These are phyloP conservation scores for Trichosporon sp. DNA, from an alignment of 1,284 basidiomycete genomes.

Conservation along the genomic window DNA sequence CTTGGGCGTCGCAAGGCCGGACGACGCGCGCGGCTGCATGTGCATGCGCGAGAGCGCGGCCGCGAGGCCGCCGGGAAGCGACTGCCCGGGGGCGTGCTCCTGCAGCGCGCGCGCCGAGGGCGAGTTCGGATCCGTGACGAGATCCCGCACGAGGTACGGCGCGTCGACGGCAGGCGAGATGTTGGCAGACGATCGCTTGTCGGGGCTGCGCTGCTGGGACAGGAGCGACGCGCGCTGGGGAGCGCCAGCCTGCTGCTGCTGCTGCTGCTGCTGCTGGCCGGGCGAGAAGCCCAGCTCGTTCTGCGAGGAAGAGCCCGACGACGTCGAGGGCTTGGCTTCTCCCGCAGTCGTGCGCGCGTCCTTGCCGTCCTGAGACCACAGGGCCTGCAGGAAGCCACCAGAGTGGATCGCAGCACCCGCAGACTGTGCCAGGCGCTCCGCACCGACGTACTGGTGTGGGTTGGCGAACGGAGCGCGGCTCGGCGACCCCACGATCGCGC, in stretches of 20 bases:
- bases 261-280: conserved; percentile 19
- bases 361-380: conserved; percentile 45
- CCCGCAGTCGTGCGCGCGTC: conserved; percentile 33
- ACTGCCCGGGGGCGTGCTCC: conserved; percentile 48
- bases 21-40: conserved; percentile 28
- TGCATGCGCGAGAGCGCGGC: conserved; percentile 47
- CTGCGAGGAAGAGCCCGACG: background rate
- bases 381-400: conserved; percentile 39
- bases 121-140: conserved; percentile 30
- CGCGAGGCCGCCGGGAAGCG: conserved; percentile 47
- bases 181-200: conserved; percentile 11
- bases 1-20: conserved; percentile 11
- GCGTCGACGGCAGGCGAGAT: conserved; percentile 23
- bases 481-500: conserved; percentile 29
- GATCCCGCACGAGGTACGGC: conserved; percentile 30
- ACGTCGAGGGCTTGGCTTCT: background rate
- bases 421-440: conserved; percentile 44
- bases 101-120: conserved; percentile 39
- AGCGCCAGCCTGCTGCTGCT: background rate
- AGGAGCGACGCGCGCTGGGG: conserved; percentile 31
- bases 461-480: conserved; percentile 23
- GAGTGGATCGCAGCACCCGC: conserved; percentile 41
- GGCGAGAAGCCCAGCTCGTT: conserved; percentile 32
- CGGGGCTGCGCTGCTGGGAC: conserved; percentile 33
- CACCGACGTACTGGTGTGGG: conserved; percentile 21